Evolutionary conservation across 176 grass and related monocot genomes (phyloP), one percentile per base, ranked within the genome.

Genomic region (Guadua angustifolia): DNA sequence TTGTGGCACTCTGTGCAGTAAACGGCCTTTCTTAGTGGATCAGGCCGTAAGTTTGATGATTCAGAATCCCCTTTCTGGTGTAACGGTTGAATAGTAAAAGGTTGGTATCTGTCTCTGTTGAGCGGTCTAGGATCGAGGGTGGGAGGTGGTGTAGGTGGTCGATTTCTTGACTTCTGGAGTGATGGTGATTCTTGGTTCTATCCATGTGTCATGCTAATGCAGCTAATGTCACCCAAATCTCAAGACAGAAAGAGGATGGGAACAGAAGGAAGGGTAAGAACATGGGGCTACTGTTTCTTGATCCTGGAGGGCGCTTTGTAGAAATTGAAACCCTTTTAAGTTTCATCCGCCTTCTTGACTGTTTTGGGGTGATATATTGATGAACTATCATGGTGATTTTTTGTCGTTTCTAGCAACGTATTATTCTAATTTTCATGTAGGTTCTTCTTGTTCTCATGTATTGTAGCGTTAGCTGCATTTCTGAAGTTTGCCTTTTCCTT

Each of bases 121-220:
- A 70, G 70, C 71, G 75, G 22, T 75, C 32, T 70, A 7, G 71
- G 67, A 55, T 12, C 5, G 13, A 62, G 4, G 26, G 74, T 61
- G 11, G 26, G 74, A 71, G 11, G 38, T 44, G 35, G 52, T 69
- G 62, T 18, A 63, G 65, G 11, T 12, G 19, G 73, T 56, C n/a
- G 0, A 53, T 44, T 44, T 43, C 33, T 51, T 59, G 50, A 11
- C 29, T 26, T 75, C 60, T 60, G 0, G 29, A 52, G 52, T 2
- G 32, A 33, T 19, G 4, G 3, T 77, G 50, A 32, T 43, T 49
- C 52, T 77, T 43, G 42, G 52, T 72, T 22, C 38, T 72, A 43
- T 60, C 80, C 53, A 62, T 19, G 79, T 69, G 35, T n/a, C 66
- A 44, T 79, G 76, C 69, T 62, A n/a, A 24, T 85, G 77, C 53